Evolutionary conservation across 768 basidiomycete species (phyloP).

Genomic region (Naganishia randhawae): DNA sequence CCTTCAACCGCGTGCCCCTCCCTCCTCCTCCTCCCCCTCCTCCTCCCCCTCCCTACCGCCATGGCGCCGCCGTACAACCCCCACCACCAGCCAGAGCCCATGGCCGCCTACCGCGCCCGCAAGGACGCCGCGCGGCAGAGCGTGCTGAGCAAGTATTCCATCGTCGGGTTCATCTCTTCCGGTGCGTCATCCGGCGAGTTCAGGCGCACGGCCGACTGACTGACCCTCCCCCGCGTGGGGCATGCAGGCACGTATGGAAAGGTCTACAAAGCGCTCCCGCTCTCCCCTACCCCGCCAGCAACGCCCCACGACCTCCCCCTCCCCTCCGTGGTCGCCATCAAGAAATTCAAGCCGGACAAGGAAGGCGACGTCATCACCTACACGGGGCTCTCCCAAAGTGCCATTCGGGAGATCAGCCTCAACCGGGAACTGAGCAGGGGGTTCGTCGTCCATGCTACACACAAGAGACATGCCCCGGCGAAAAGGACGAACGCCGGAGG

Average conservation of each 20-base stretch:
- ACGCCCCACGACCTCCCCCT: constrained; percentile 38
- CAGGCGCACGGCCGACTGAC: neutral
- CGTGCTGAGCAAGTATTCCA: constrained; percentile 78
- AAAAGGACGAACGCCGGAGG: too few species aligned
- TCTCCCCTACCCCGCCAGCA: constrained; percentile 32
- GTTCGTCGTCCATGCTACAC: constrained; percentile 5
- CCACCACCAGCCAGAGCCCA: constrained; percentile 60
- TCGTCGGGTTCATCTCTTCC: constrained; percentile 95
- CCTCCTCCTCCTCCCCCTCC: too few species aligned
- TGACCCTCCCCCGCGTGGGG: neutral
- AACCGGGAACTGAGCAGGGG: constrained; percentile 35
- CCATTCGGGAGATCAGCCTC: constrained; percentile 84
- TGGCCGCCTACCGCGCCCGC: constrained; percentile 77
- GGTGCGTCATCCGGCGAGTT: constrained; percentile 53
- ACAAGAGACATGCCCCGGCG: neutral
- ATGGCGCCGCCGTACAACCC: constrained; percentile 9
- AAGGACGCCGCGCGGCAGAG: constrained; percentile 65
- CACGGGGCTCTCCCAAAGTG: constrained; percentile 96
- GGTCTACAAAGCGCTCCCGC: constrained; percentile 80
- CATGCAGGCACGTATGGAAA: constrained; percentile 72
- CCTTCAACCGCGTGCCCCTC: too few species aligned
- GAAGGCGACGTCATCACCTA: constrained; percentile 94
- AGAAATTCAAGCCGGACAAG: constrained; percentile 99
- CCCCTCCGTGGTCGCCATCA: constrained; percentile 75
- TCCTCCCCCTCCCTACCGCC: too few species aligned